phyloP scores from a whole-genome alignment of 1,284 basidiomycete genomes.

The Sphaerobolus stellatus region DNA sequence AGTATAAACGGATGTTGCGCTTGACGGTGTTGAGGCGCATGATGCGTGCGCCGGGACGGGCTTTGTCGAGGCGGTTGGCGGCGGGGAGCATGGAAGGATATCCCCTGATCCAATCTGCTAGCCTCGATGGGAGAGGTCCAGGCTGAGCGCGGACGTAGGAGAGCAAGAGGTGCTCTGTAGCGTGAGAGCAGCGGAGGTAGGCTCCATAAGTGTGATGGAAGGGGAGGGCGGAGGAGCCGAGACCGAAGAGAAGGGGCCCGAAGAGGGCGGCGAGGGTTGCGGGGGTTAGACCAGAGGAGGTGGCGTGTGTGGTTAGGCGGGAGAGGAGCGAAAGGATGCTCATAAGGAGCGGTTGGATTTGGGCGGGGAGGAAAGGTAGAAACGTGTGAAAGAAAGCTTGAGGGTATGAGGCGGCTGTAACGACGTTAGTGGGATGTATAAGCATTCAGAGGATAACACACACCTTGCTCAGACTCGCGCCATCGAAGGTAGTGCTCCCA shows the following conservation, averaged over 20 bases:
- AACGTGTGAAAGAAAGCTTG: conserved; percentile 67
- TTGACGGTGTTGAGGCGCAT: conserved; percentile 70
- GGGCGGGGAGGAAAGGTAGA: conserved; percentile 51
- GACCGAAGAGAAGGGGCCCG: conserved; percentile 80
- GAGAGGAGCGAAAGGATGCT: conserved; percentile 73
- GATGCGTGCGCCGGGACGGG: conserved; percentile 71
- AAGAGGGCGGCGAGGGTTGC: conserved; percentile 86
- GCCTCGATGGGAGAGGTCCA: conserved; percentile 64
- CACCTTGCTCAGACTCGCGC: conserved; percentile 75
- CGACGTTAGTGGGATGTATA: conserved; percentile 16
- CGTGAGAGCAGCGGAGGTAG: conserved; percentile 78
- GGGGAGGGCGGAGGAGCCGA: conserved; percentile 52
- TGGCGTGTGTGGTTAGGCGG: conserved; percentile 77
- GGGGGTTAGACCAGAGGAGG: conserved; percentile 79
- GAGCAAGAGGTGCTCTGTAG: conserved; percentile 85
- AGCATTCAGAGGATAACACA: conserved; percentile 29
- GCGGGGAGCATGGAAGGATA: conserved; percentile 70
- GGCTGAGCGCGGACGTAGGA: conserved; percentile 82
- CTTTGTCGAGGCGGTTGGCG: conserved; percentile 32
- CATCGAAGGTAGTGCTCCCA: conserved; percentile 80
- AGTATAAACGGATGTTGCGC: conserved; percentile 80
- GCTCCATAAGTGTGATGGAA: conserved; percentile 78
- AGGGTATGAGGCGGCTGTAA: conserved; percentile 62
- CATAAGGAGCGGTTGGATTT: conserved; percentile 59
- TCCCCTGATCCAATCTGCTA: conserved; percentile 84